These are phyloP conservation scores for Alisma plantagoaquatica DNA, from an alignment of 106 monocot genomes.

Conservation along the genomic window DNA sequence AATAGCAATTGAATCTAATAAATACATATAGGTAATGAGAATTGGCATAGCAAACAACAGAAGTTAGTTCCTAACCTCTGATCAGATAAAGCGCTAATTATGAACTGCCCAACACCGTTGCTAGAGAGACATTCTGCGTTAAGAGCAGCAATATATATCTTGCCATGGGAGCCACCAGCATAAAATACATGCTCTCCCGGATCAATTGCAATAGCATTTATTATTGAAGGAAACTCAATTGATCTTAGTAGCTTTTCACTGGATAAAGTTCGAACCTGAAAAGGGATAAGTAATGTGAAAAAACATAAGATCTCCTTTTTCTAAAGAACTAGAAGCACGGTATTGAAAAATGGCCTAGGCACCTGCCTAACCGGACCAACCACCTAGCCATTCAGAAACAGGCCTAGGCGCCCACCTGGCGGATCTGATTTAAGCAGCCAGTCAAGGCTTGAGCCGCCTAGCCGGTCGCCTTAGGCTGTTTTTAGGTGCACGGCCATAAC, in stretches of 20 bases:
- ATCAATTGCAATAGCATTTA: slow-evolving; percentile 58
- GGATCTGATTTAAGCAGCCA: too few relatives aligned
- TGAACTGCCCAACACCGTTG: slow-evolving; percentile 35
- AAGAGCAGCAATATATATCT: slow-evolving; percentile 67
- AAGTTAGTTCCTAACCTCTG: slow-evolving; percentile 45
- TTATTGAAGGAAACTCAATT: slow-evolving; percentile 45
- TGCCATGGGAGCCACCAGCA: slow-evolving; percentile 77
- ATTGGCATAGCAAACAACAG: neutral
- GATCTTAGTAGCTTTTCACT: slow-evolving; percentile 48
- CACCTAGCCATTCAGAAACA: too few relatives aligned
- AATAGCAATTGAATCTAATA: neutral
- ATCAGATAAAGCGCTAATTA: slow-evolving; percentile 41
- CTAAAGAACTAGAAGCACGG: too few relatives aligned
- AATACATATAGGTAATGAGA: neutral
- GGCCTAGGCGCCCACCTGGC: too few relatives aligned
- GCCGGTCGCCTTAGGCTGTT: too few relatives aligned
- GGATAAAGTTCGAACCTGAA: slow-evolving; percentile 77
- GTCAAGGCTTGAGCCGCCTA: too few relatives aligned
- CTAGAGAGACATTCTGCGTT: slow-evolving; percentile 35
- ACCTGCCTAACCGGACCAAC: too few relatives aligned
- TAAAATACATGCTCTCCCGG: slow-evolving; percentile 60
- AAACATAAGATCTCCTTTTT: too few relatives aligned
- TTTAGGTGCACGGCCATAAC: too few relatives aligned
- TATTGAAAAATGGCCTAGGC: too few relatives aligned
- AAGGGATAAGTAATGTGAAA: neutral